phyloP scores from a whole-genome alignment of 345 rosid species.

The Dipteronia sinensis region DNA sequence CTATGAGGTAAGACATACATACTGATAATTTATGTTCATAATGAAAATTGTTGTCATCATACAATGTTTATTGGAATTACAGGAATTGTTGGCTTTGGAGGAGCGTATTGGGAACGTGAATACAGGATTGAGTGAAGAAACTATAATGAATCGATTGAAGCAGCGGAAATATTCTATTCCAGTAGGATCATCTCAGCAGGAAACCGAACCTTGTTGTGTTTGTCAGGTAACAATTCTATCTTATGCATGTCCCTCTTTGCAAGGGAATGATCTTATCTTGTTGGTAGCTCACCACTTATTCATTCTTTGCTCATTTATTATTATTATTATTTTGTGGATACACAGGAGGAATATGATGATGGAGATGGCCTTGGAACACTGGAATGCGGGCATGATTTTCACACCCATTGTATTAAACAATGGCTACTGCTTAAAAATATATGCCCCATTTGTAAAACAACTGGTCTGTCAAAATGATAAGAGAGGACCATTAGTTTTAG shows the following conservation, averaged over 20 bases:
- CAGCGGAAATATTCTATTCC: constrained; percentile 38
- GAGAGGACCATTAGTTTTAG: constrained; percentile 19
- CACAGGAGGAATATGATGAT: constrained; percentile 76
- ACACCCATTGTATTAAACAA: constrained; percentile 63
- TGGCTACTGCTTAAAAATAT: constrained; percentile 83
- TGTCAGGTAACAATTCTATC: constrained; percentile 62
- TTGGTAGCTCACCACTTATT: not conserved
- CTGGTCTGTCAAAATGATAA: constrained; percentile 55
- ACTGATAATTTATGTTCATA: not conserved
- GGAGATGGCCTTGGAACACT: constrained; percentile 72
- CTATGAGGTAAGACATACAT: constrained; percentile 63
- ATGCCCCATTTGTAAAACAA: constrained; percentile 88
- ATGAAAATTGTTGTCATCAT: not conserved
- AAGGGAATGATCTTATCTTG: constrained; percentile 29
- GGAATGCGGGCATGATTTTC: constrained; percentile 83
- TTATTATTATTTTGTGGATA: constrained; percentile 20
- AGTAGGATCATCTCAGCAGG: constrained; percentile 32
- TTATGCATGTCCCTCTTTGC: constrained; percentile 22
- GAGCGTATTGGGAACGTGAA: constrained; percentile 91
- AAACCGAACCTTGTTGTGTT: constrained; percentile 81
- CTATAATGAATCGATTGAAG: constrained; percentile 48
- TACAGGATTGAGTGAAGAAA: constrained; percentile 84
- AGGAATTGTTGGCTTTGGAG: constrained; percentile 88
- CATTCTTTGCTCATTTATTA: not conserved
- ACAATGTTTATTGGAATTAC: constrained; percentile 21